Evolutionary conservation across 352 stramenopile genomes (phyloP).

Genomic region (Phytophthora cactorum): DNA sequence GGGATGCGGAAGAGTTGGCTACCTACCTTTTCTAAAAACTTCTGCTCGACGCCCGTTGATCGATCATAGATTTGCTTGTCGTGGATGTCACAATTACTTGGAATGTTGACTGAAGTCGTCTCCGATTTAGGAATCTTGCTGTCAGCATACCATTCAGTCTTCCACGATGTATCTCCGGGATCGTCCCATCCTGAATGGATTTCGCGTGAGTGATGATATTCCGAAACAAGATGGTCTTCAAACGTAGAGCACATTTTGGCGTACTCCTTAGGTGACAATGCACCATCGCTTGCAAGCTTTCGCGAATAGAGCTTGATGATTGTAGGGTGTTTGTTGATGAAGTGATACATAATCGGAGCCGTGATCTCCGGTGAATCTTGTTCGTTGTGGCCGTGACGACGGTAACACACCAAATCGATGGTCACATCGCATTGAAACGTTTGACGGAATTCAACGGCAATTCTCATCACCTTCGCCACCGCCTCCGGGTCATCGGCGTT

Average conservation of each 20-base stretch:
- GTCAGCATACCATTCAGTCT: constrained; percentile 61
- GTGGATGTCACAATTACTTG: constrained; percentile 22
- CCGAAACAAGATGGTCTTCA: constrained; percentile 64
- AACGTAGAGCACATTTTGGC: constrained; percentile 63
- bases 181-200: constrained; percentile 84
- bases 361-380: constrained; percentile 91
- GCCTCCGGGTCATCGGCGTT: constrained; percentile 98
- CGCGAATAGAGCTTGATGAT: constrained; percentile 81
- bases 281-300: constrained; percentile 65
- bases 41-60: constrained; percentile 74
- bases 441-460: constrained; percentile 89
- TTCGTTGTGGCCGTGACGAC: constrained; percentile 99
- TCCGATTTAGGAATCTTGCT: constrained; percentile 25
- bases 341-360: constrained; percentile 90
- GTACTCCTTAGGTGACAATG: constrained; percentile 56
- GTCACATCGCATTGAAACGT: constrained; percentile 97
- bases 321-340: constrained; percentile 88
- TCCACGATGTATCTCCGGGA: constrained; percentile 68
- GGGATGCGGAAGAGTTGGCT: constrained; percentile 82
- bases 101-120: background rate
- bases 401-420: constrained; percentile 99
- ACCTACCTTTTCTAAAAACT: constrained; percentile 79
- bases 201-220: constrained; percentile 79
- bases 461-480: constrained; percentile 92
- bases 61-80: constrained; percentile 47